Evolutionary conservation across 352 stramenopile species (phyloP), one percentile per base, ranked within the genome.

Genomic region (Elongisporangium undulatum): DNA sequence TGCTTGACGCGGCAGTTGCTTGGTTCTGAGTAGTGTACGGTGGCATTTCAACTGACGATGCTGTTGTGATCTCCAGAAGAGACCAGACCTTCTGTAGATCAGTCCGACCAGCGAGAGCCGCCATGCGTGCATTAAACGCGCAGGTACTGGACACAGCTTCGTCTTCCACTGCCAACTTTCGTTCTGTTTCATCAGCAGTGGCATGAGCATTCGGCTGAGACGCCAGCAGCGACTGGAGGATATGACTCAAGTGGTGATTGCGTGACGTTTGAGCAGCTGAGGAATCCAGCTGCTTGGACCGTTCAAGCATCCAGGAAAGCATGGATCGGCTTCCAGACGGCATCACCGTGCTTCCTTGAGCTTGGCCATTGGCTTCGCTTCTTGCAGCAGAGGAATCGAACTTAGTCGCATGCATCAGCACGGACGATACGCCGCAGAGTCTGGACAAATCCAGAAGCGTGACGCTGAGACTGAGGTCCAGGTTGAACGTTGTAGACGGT

Each of bases 51-150:
- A 90, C 63, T 9, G 70, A 61, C 0, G 83, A 69, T 8, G 86
- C 74, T 13, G 71, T 79, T 19, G 82, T 86, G 21, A 92, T 77
- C 53, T 90, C 79, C 4, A 95, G 58, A 4, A 95, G 53, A 16
- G 82, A 89, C 86, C 86, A 95, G 55, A 94, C 80, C 56, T 93
- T 79, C 20, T 87, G 69, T n/a, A 94, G 71, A 57, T 95, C 86
- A 0, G 68, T 71, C 2, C 85, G 69, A 6, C 84, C 83, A 26
- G 80, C 77, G 8, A 90, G 59, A 4, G 67, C 58, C 1, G 82
- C 78, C 38, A 85, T 73, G 10, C 55, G 70, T 9, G 82, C 67
- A 64, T 92, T 92, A 64, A 86, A 69, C 4, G 74, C 78, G 53
- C 82, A 92, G 4, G 72, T 81, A 13, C 79, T 61, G 0, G 71